A percentile compares a stretch with the other conserved stretches of the same genome.
These are phyloP conservation scores for Exophiala calicioides DNA, from an alignment of 2,329 filamentous ascomycete genomes.

Conservation along the genomic window DNA sequence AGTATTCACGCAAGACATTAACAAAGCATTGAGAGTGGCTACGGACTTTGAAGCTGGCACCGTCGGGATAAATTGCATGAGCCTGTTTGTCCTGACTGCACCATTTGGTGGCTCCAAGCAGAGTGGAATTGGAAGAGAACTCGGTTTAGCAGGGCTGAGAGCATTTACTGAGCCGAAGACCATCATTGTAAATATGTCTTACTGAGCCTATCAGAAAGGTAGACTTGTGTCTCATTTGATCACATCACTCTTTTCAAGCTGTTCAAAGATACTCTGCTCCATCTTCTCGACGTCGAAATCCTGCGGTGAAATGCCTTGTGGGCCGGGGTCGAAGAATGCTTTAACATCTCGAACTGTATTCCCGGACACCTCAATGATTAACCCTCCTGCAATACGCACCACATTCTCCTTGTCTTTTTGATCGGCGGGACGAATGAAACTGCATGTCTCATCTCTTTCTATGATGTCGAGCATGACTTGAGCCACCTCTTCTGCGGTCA, in stretches of 20 bases:
- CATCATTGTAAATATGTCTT: too few species aligned
- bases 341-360: slow-evolving; percentile 3
- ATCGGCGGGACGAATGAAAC: slow-evolving; percentile 23
- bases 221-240: too few species aligned
- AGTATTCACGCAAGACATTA: slow-evolving; percentile 44
- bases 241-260: too few species aligned
- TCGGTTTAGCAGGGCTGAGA: slow-evolving; percentile 41
- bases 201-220: too few species aligned
- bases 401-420: slow-evolving; percentile 1
- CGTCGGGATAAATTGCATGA: slow-evolving; percentile 47
- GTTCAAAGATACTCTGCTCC: too few species aligned
- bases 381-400: slow-evolving; percentile 4
- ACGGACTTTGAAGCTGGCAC: slow-evolving; percentile 44
- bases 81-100: slow-evolving; percentile 39
- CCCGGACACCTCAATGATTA: slow-evolving; percentile 9
- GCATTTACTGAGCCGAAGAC: slow-evolving; percentile 42
- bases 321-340: slow-evolving; percentile 9
- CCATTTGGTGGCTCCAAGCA: slow-evolving; percentile 49
- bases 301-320: slow-evolving; percentile 1
- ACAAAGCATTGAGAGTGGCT: slow-evolving; percentile 42
- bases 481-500: slow-evolving; percentile 60
- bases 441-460: slow-evolving; percentile 44
- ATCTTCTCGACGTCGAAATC: slow-evolving; percentile 7
- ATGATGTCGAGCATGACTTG: slow-evolving; percentile 58
- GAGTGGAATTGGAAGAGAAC: slow-evolving; percentile 53